These are phyloP conservation scores for Torulaspora gathmanii DNA, from an alignment of 805 yeast genomes.

Conservation along the genomic window DNA sequence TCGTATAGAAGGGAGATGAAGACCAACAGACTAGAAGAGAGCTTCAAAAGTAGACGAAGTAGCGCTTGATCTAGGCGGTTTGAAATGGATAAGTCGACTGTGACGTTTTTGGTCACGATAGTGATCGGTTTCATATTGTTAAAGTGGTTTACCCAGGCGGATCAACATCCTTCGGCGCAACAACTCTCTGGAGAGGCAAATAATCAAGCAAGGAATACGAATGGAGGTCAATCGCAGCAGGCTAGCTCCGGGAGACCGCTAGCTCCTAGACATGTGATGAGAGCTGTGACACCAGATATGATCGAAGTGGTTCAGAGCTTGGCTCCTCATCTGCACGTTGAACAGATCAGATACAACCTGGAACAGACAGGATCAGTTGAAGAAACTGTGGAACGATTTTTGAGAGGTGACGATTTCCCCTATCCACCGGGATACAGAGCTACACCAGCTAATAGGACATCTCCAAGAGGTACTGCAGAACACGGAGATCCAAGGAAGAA, in stretches of 20 bases:
- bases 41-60: neutral
- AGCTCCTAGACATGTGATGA: conserved; percentile 28
- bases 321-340: conserved; percentile 66
- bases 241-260: conserved; percentile 8
- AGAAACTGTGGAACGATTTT: conserved; percentile 65
- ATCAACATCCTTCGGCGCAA: conserved; percentile 41
- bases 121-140: conserved; percentile 53
- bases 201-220: neutral
- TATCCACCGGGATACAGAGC: conserved; percentile 43
- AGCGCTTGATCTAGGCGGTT: neutral
- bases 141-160: conserved; percentile 62
- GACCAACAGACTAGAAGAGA: neutral
- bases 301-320: conserved; percentile 77
- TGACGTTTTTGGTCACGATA: conserved; percentile 46
- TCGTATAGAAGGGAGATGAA: neutral
- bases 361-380: conserved; percentile 77
- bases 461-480: conserved; percentile 5
- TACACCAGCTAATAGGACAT: conserved; percentile 11
- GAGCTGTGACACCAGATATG: conserved; percentile 65
- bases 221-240: conserved; percentile 3
- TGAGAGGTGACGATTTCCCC: conserved; percentile 59
- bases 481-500: conserved; percentile 30
- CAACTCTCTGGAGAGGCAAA: conserved; percentile 6
- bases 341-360: conserved; percentile 69
- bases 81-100: conserved; percentile 51